Base-by-base conservation (phyloP, 441 rosid species). In the Euphorbia celastroides region DNA sequence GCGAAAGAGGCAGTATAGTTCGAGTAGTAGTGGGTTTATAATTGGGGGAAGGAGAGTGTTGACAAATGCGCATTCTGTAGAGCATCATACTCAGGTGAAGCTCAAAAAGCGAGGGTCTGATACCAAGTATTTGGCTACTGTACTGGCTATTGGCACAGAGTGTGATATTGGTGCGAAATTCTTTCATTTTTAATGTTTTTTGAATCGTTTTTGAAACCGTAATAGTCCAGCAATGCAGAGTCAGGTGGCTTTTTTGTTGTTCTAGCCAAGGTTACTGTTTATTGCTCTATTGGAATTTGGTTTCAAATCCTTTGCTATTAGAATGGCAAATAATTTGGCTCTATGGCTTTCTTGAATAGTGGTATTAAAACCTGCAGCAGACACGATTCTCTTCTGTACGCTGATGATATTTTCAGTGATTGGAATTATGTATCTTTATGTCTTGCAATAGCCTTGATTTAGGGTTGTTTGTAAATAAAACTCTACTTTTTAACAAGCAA, bases 21-120 rank as follows among this genome's bases (percentile, higher is more conserved):
- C 96, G 10, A 84, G 89, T 69, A 87, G 93, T 25, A 90, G 97
- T 44, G 97, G 96, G 48, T 93, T 93, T 72, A 75, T 88, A 38
- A 79, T 90, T 17, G 77, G 80, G 9, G 93, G 94, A 52, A 84
- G 79, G 78, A 83, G 97, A 66, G 90, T 88, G 22, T 72, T 93
- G 80, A 88, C 97, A 0, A 93, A 88, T 74, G 96, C 96, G 3
- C 97, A 90, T 74, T 93, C 97, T 0, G 93, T 93, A 58, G 97
- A 93, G 78, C 92, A 93, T 76, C 76, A 83, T 34, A 90, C 94
- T 0, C 97, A 90, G 75, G 95, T 87, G 57, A 93, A 93, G 84
- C 81, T 90, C 65, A 93, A 90, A 78, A 88, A 84, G 68, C 84
- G 97, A 13, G 97, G 93, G 41, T 90, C 97, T 16, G 98, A 90